phyloP scores from a whole-genome alignment of 2,329 filamentous ascomycete genomes.

The Diaporthe nobilis region DNA sequence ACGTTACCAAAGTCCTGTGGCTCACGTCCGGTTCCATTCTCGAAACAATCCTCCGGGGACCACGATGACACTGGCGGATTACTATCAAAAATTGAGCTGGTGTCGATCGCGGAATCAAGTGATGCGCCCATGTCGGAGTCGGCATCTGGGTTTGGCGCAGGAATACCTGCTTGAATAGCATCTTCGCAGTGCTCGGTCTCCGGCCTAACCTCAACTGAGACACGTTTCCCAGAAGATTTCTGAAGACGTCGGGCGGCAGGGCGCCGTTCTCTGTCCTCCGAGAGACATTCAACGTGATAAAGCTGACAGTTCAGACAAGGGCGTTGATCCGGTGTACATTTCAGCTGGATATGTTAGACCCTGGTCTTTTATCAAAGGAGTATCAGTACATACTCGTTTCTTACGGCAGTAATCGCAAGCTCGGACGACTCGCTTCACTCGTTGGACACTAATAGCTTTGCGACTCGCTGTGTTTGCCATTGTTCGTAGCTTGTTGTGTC shows the following conservation, averaged over 20 bases:
- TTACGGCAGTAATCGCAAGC: conserved; percentile 21
- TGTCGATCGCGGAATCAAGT: conserved; percentile 8
- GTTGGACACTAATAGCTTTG: neutral
- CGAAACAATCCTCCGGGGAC: conserved; percentile 6
- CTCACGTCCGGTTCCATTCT: neutral
- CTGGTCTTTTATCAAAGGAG: neutral
- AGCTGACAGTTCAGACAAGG: conserved; percentile 12
- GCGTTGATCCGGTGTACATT: conserved; percentile 18
- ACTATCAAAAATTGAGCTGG: neutral
- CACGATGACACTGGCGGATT: neutral
- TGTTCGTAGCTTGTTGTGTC: neutral
- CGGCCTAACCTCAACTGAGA: neutral
- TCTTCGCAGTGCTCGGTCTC: neutral
- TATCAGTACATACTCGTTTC: neutral
- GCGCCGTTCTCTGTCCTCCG: conserved; percentile 3
- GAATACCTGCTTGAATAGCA: neutral
- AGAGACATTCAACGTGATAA: neutral
- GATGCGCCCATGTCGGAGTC: neutral
- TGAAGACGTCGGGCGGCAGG: neutral
- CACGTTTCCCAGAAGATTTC: neutral
- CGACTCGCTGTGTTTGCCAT: neutral
- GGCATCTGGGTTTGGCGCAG: neutral
- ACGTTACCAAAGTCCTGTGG: conserved; percentile 10
- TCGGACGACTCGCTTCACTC: conserved; percentile 8
- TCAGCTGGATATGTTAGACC: neutral